Percentiles rank a stretch among this genome's conserved stretches.
phyloP scores from a whole-genome alignment of 2,329 filamentous ascomycete species.

The Fusarium graminum region DNA sequence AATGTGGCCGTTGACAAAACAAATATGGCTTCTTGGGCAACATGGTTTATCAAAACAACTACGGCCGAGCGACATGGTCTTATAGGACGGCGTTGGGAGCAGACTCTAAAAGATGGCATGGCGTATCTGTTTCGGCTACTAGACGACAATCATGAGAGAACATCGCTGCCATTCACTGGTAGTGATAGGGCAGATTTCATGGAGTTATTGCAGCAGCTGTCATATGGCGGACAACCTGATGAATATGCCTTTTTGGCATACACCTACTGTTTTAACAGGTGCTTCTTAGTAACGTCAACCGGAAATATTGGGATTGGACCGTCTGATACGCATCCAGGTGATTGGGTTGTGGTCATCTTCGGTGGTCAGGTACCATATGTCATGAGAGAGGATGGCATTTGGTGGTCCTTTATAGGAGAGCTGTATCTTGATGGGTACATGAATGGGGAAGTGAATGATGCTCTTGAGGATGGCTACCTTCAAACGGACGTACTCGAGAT shows the following conservation, averaged over 20 bases:
- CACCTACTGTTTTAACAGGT: slow-evolving; percentile 3
- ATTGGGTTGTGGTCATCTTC: background rate
- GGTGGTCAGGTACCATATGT: slow-evolving; percentile 2
- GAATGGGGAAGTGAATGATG: background rate
- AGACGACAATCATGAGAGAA: background rate
- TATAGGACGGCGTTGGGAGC: background rate
- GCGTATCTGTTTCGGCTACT: background rate
- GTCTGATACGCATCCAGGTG: background rate
- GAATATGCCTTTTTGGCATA: background rate
- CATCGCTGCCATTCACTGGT: rapidly evolving
- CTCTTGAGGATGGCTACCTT: background rate
- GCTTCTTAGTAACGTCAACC: background rate
- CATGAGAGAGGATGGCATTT: background rate
- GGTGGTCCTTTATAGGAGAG: background rate
- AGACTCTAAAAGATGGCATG: background rate
- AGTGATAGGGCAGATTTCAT: background rate
- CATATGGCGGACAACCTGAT: background rate
- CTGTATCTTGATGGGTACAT: slow-evolving; percentile 1
- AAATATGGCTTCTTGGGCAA: background rate
- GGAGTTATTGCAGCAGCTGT: background rate
- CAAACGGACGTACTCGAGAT: background rate
- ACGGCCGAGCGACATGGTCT: slow-evolving; percentile 1
- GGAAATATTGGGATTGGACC: background rate
- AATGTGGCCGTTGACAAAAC: background rate
- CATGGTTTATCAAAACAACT: background rate